Evolutionary conservation across 2,329 filamentous ascomycete species (phyloP), one percentile per base, ranked within the genome.

Genomic region (Amauroascus niger): DNA sequence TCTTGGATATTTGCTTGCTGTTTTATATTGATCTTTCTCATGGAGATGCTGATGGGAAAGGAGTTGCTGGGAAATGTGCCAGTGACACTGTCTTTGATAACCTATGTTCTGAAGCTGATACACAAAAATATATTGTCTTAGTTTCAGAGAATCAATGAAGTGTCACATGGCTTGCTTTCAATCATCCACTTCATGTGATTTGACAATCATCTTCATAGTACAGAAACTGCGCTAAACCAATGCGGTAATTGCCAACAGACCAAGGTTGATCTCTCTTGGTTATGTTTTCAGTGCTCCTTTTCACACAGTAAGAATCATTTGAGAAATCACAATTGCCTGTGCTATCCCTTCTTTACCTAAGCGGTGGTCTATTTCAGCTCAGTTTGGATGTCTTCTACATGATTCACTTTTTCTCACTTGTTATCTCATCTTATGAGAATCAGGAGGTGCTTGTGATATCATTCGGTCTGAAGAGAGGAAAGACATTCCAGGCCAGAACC

Each of bases 221-320:
- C 32, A 44, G 14, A 33, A 44, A 24, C 49, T 28, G 40, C 50
- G 30, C 50, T 46, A 52, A 41, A 52, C 46, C 33, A 46, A 39
- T 41, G n/a, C 39, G 48, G 37, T 50, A 50, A 18, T 26, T 33
- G 6, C 39, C 49, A 44, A 24, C 49, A 49, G n/a, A 2, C 5
- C 35, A 41, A 30, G 41, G 28, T 16, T 26, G 8, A 16, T 13
- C 22, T 37, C 14, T 26, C 46, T 39, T 49, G 18, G 9, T 39
- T 13, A 16, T 28, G 13, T 26, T 37, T 30, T 11, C 6, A 24
- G 26, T n/a, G 6, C 18, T 33, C 6, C 32, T 40, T 39, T 28
- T 28, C 13, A 9, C 28, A 5, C 16, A 7, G n/a, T 6, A 16
- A 39, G 33, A 28, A 47, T n/a, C n/a, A n/a, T 7, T 11, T 45